phyloP scores from a whole-genome alignment of 345 rosid species.

The Noccaea caerulescens region DNA sequence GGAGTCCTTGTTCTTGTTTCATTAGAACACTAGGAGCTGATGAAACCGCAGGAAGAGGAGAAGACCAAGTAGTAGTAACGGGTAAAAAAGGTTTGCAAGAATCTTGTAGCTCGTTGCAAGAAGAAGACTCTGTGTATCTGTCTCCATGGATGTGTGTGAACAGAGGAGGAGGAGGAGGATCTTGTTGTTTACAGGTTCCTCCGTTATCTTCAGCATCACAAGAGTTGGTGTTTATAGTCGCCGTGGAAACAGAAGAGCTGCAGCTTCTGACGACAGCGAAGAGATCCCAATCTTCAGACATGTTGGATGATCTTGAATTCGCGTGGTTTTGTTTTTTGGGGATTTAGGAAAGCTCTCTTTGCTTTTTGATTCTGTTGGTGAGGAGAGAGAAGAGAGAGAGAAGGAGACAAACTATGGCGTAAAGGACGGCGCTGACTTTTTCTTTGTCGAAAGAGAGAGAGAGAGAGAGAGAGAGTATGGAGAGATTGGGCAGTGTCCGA shows the following conservation, averaged over 20 bases:
- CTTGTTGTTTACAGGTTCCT: constrained; percentile 45
- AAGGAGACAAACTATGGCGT: constrained; percentile 43
- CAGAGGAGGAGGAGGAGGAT: constrained; percentile 40
- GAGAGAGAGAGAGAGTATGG: constrained; percentile 36
- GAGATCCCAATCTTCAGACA: constrained; percentile 84
- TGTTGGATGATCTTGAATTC: constrained; percentile 1
- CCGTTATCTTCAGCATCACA: constrained; percentile 24
- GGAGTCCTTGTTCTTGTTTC: constrained; percentile 41
- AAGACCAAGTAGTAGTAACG: constrained; percentile 36
- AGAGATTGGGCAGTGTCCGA: constrained; percentile 13
- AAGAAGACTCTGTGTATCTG: constrained; percentile 34
- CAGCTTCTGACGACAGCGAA: constrained; percentile 77
- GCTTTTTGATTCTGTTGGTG: constrained; percentile 23
- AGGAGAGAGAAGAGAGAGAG: constrained; percentile 29
- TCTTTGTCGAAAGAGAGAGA: constrained; percentile 46
- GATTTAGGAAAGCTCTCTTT: constrained; percentile 38
- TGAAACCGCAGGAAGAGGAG: constrained; percentile 23
- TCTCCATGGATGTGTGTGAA: constrained; percentile 32
- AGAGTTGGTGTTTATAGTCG: constrained; percentile 29
- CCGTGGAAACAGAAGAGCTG: constrained; percentile 38
- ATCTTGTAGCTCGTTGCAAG: constrained; percentile 57
- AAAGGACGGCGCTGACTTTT: constrained; percentile 85
- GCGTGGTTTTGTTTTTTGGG: background rate
- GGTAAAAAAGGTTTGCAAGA: constrained; percentile 62
- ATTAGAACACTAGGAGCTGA: constrained; percentile 23